Evolutionary conservation across 345 rosid genomes (phyloP).

Genomic region (Euclidium syriacum): DNA sequence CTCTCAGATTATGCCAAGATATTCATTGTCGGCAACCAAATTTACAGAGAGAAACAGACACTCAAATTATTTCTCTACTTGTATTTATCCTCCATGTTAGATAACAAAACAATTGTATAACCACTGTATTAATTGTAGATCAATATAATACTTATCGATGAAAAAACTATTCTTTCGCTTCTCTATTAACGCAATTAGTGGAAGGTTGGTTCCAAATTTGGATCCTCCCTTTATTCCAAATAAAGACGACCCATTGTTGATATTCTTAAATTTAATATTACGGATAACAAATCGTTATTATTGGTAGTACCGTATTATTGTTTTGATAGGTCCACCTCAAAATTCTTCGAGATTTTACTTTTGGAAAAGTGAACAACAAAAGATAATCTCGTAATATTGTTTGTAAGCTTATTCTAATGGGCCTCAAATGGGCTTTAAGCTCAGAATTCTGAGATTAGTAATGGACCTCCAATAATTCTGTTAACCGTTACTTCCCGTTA

Average conservation of each 20-base stretch:
- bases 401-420: not conserved
- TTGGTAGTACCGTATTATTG: not conserved
- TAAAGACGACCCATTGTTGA: conserved; percentile 2
- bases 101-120: too few species aligned
- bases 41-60: too few species aligned
- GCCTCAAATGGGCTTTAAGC: not conserved
- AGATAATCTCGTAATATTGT: not conserved
- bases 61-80: too few species aligned
- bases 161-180: not conserved
- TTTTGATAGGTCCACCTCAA: not conserved
- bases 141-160: too few species aligned
- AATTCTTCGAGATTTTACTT: not conserved
- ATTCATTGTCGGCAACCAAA: too few species aligned
- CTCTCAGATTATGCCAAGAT: too few species aligned
- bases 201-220: conserved; percentile 5
- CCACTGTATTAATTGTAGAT: too few species aligned
- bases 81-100: too few species aligned
- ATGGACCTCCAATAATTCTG: conserved; percentile 12
- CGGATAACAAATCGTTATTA: not conserved
- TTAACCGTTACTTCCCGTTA: conserved; percentile 36
- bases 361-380: not conserved
- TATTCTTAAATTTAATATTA: not conserved
- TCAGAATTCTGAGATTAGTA: not conserved
- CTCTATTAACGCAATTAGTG: conserved; percentile 22
- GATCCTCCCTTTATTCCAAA: not conserved